Base-by-base conservation (phyloP, 2,329 filamentous ascomycete genomes). In the Alternaria solani region DNA sequence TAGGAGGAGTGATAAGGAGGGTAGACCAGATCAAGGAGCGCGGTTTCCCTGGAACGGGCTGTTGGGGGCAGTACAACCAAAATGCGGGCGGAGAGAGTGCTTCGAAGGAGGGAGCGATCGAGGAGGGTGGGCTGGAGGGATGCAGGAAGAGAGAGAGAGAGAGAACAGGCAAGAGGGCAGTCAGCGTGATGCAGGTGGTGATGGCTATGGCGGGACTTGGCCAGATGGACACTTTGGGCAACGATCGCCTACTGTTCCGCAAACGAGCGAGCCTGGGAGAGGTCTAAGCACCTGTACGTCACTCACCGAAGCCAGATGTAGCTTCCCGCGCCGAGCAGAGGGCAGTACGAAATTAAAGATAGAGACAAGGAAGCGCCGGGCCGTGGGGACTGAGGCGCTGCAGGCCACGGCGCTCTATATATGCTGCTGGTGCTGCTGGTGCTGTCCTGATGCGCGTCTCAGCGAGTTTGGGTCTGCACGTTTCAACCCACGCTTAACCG, bases 51-150 rank as follows among this genome's bases (percentile, higher is more conserved):
- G 66, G 68, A 52, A 62, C 60, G 73, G 71, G 72, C 59, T 57
- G 74, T 62, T 62, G 62, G 64, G 51, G 65, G 61, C 63, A 66
- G 59, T 68, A 70, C 66, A 63, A 69, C 67, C 72, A 70, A 64
- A 70, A 73, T 66, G 66, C 63, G 67, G 73, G 62, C 54, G 69
- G 73, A 77, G 73, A 64, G 75, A 76, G 72, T 69, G 75, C 69
- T 69, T 63, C 66, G 73, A 77, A 77, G 71, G 75, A 77, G 71
- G 72, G 72, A 77, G 76, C 74, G 74, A 75, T 73, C 55, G 72
- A 63, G 65, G 57, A 46, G 28, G 65, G 69, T 66, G 67, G 57
- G 55, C 59, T 44, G 59, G 52, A 53, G 59, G 41, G 39, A 39
- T 30, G 49, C 49, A 51, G 36, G 49, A 59, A 55, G 57, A 54